Conservation (phyloP, 1,284 basidiomycete genomes). For the Boletus calvinii region DNA sequence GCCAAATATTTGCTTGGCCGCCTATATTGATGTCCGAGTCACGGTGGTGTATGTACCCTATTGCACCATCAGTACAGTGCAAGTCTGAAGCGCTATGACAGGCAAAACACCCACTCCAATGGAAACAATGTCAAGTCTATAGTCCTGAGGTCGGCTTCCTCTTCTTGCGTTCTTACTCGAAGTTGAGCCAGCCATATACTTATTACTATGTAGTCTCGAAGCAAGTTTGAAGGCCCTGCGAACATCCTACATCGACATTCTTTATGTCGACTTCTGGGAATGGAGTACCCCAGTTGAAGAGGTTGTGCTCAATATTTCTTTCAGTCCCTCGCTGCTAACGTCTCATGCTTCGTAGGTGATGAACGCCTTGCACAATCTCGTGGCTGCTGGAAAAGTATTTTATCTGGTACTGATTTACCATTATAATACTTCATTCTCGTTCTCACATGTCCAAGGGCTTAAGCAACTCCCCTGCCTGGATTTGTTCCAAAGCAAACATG, state of each 20-base stretch:
- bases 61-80: conserved; percentile 30
- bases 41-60: neutral
- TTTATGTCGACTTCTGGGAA: conserved; percentile 48
- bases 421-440: neutral
- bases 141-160: conserved; percentile 20
- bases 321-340: neutral
- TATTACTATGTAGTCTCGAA: conserved; percentile 25
- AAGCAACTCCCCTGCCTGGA: conserved; percentile 52
- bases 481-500: conserved; percentile 50
- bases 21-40: no score
- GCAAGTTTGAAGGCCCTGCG: conserved; percentile 43
- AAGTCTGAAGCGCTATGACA: conserved; percentile 26
- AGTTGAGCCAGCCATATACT: neutral
- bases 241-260: conserved; percentile 42
- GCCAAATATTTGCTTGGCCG: no score
- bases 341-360: conserved; percentile 24
- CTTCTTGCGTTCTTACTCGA: no score
- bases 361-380: conserved; percentile 45
- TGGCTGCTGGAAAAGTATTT: conserved; percentile 44
- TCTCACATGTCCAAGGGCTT: conserved; percentile 30
- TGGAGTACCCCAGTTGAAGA: conserved; percentile 46
- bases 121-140: conserved; percentile 39
- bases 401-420: conserved; percentile 36
- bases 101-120: conserved; percentile 29
- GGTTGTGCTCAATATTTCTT: conserved; percentile 20